Evolutionary conservation across 2,329 filamentous ascomycete genomes (phyloP).

Genomic region (Fusarium tanahbumbuense): DNA sequence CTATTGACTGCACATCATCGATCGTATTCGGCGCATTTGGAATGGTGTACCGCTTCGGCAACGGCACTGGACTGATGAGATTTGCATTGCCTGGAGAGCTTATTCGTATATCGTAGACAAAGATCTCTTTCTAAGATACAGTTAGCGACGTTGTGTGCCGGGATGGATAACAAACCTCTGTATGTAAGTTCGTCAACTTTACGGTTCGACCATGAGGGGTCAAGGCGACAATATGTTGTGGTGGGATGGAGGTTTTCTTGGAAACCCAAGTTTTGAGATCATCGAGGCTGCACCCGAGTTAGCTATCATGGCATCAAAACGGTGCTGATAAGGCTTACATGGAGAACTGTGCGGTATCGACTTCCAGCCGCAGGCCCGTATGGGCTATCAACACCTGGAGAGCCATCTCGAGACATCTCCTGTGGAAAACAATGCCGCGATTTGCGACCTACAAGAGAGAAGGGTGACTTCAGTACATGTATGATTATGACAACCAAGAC

Average conservation of each 20-base stretch:
- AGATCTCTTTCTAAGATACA: constrained; percentile 78
- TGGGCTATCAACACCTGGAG: constrained; percentile 92
- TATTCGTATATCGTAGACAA: constrained; percentile 87
- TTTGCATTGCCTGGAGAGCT: constrained; percentile 63
- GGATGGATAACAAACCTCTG: constrained; percentile 68
- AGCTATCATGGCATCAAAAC: constrained; percentile 11
- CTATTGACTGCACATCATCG: constrained; percentile 79
- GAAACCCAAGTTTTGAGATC: constrained; percentile 86
- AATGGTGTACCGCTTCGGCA: constrained; percentile 66
- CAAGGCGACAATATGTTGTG: constrained; percentile 86
- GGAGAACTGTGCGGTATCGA: constrained; percentile 79
- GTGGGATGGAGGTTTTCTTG: constrained; percentile 76
- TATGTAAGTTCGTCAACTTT: constrained; percentile 81
- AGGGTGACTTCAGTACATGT: constrained; percentile 24
- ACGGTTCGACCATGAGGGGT: constrained; percentile 86
- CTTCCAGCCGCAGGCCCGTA: constrained; percentile 85
- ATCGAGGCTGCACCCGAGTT: constrained; percentile 71
- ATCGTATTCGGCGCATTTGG: constrained; percentile 85
- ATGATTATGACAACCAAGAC: constrained; percentile 26
- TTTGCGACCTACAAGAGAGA: constrained; percentile 38
- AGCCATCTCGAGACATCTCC: constrained; percentile 78
- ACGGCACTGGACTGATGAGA: constrained; percentile 61
- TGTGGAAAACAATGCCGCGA: constrained; percentile 47
- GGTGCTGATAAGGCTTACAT: constrained; percentile 62
- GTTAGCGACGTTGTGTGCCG: constrained; percentile 27